Percentiles rank a stretch among this genome's conserved stretches.
Evolutionary conservation across 2,329 filamentous ascomycete genomes (phyloP).

Genomic region (Diatrype stigma): DNA sequence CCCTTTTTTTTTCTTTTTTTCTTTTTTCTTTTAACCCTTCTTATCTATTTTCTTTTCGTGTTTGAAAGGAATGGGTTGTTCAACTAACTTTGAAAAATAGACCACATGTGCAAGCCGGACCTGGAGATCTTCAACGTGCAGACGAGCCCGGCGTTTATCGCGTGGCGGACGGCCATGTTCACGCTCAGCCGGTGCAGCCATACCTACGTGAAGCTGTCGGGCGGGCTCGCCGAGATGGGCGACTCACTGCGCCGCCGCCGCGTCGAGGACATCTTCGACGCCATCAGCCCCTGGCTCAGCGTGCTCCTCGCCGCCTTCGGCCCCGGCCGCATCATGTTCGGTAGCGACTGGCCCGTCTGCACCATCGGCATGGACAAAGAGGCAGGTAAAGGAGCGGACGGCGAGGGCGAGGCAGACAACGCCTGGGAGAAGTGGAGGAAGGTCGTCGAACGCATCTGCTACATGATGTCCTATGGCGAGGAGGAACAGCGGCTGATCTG

Average conservation of each 20-base stretch:
- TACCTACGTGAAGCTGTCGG: constrained; percentile 91
- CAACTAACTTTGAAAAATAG: constrained; percentile 38
- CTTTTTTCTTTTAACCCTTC: background rate
- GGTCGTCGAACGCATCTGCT: constrained; percentile 65
- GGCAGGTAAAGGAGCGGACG: background rate
- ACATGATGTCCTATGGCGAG: constrained; percentile 55
- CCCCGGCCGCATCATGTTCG: constrained; percentile 75
- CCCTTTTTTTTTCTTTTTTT: background rate
- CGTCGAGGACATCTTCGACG: constrained; percentile 55
- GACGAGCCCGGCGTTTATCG: constrained; percentile 55
- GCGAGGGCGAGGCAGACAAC: constrained; percentile 9
- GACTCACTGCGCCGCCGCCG: constrained; percentile 45
- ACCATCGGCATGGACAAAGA: constrained; percentile 56
- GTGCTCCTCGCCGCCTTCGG: constrained; percentile 71
- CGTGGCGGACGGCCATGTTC: constrained; percentile 67
- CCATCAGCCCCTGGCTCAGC: constrained; percentile 66
- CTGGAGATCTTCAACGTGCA: constrained; percentile 57
- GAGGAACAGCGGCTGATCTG: constrained; percentile 66
- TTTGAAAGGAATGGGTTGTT: background rate
- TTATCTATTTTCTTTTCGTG: background rate
- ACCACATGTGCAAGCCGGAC: constrained; percentile 88
- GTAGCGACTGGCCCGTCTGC: constrained; percentile 91
- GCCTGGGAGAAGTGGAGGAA: constrained; percentile 75
- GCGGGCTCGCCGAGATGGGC: constrained; percentile 76
- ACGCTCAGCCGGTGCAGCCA: constrained; percentile 59